Conservation (phyloP, 2,329 filamentous ascomycete species). For the Nemania bipapillata region DNA sequence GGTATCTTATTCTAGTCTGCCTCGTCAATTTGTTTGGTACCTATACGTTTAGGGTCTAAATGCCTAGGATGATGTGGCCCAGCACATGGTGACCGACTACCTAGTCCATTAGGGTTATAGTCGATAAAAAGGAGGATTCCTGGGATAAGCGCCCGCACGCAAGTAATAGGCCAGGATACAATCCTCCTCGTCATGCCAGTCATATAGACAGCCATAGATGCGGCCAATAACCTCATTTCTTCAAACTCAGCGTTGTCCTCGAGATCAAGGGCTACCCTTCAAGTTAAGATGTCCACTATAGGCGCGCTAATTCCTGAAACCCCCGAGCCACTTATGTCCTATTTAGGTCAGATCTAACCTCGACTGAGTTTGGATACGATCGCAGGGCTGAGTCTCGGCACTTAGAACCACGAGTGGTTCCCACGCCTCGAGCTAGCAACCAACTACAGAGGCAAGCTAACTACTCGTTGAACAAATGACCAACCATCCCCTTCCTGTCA, state of each 20-base stretch:
- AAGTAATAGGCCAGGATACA: background rate
- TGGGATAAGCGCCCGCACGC: slow-evolving; percentile 7
- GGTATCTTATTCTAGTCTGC: background rate
- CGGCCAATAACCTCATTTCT: background rate
- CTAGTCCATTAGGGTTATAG: background rate
- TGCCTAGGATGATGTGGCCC: slow-evolving; percentile 2
- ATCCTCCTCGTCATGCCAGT: slow-evolving; percentile 16
- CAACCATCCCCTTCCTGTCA: background rate
- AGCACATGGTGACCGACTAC: slow-evolving; percentile 2
- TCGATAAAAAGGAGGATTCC: slow-evolving; percentile 3
- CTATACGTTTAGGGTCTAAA: background rate
- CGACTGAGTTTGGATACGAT: slow-evolving; percentile 1
- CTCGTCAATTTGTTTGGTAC: slow-evolving; percentile 1
- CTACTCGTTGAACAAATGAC: background rate
- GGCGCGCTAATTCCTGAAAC: background rate
- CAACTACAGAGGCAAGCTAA: slow-evolving; percentile 7
- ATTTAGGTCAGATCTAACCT: background rate
- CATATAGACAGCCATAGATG: background rate
- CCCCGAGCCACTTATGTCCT: background rate
- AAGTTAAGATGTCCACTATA: background rate
- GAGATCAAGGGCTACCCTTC: background rate
- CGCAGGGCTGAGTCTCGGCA: slow-evolving; percentile 18
- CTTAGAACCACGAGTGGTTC: background rate
- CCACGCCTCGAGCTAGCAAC: slow-evolving; percentile 13
- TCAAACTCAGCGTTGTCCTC: background rate